A percentile compares a stretch with the other conserved stretches of the same genome.
phyloP scores from a whole-genome alignment of 306 rosid genomes.

The Dryas octopetala region DNA sequence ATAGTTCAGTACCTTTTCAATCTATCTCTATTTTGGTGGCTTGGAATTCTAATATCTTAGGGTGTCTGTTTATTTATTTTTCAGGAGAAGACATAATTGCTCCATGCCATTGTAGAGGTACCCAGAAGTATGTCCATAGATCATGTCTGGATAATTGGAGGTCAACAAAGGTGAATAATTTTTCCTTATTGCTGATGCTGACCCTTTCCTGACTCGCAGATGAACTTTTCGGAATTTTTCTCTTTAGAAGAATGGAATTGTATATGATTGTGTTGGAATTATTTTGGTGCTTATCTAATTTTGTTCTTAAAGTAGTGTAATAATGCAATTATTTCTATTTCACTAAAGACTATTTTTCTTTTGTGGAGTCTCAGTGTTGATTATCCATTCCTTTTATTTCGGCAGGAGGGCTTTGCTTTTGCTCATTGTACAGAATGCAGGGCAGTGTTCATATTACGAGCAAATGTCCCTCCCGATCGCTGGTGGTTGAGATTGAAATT shows the following conservation, averaged over 20 bases:
- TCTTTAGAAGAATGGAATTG: constrained; percentile 16
- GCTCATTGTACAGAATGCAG: constrained; percentile 98
- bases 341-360: constrained; percentile 2
- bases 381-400: constrained; percentile 25
- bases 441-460: constrained; percentile 79
- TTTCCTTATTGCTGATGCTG: constrained; percentile 1
- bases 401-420: constrained; percentile 96
- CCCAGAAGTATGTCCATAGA: constrained; percentile 91
- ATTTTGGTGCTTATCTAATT: neutral
- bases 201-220: constrained; percentile 14
- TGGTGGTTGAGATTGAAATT: constrained; percentile 98
- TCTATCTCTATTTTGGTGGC: constrained; percentile 7
- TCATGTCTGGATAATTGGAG: constrained; percentile 99
- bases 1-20: neutral
- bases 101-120: constrained; percentile 98
- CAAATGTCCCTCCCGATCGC: constrained; percentile 92
- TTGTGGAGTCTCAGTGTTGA: constrained; percentile 22
- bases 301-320: neutral
- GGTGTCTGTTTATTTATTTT: constrained; percentile 15
- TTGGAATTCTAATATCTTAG: constrained; percentile 7
- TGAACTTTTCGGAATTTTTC: neutral
- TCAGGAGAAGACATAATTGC: constrained; percentile 94
- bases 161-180: constrained; percentile 74
- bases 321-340: neutral
- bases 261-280: neutral